Evolutionary conservation across 306 rosid genomes (phyloP), one percentile per base, ranked within the genome.

Genomic region (Potentilla sterilis): DNA sequence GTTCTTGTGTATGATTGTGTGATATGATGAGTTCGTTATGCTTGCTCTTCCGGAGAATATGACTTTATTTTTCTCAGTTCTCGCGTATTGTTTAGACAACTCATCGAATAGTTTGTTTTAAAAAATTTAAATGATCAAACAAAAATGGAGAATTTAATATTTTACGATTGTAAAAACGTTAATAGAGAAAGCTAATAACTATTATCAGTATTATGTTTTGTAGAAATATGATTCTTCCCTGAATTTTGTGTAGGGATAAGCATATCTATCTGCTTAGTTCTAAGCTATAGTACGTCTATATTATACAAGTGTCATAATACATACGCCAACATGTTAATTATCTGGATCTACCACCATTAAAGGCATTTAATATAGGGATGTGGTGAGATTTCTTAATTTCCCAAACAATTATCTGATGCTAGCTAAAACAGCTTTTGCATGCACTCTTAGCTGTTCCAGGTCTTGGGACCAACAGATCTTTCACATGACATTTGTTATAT

Each of bases 191-290:
- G 0, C 52, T 1, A 47, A 47, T 0, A 16, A 46, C 5, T 0
- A 12, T 5, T 47, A 1, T 0, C 13, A 46, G 1, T 0, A 12
- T 5, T 47, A 1, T 0, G 4, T 4, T 47, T 3, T 12, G 18
- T 47, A 47, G 51, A 3, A 14, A 48, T 5, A 49, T 49, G 7
- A 49, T 49, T 49, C 21, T 5, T 49, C 51, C 6, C 0, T 14
- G 51, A 18, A 47, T 47, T 13, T 14, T 47, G 51, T 47, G 18
- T 12, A 47, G 19, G 58, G 58, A 52, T 52, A 49, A 49, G 2
- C 55, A 28, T 28, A 28, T 28, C 28, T 37, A 37, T 37, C 40
- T 2, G 40, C 40, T 49, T 0, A 16, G 21, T 16, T 51, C 9
- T 16, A 19, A 0, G 58, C 11, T 7, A 14, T 7, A 7, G 51